Base-by-base conservation (phyloP, 2,329 filamentous ascomycete species). In the Akanthomyces muscarius region DNA sequence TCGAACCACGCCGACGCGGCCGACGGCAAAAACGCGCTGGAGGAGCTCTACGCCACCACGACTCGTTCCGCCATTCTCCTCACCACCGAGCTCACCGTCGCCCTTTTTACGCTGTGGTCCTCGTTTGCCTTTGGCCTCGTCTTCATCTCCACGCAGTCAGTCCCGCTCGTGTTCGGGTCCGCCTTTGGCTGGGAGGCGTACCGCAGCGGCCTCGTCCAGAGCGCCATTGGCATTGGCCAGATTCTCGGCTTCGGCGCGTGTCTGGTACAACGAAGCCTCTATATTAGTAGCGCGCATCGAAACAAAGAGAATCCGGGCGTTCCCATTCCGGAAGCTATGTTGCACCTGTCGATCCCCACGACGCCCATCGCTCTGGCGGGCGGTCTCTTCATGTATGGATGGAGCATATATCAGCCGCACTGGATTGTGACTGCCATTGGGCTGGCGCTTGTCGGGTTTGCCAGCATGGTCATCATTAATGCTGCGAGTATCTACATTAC, bases 121-220 rank as follows among this genome's bases (percentile, higher is more conserved):
- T 62, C 64, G 0, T 65, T 65, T 42, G 62, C 62, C 18, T 64
- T 65, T 47, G 64, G 64, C 28, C 62, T 64, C 14, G 62, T 65
- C 48, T 65, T 64, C 36, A 51, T 65, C 14, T 65, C 59, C 4
- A 64, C 64, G 33, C 64, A 65, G 58, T 65, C 64, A 3, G 45
- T 65, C n/a, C 62, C 62, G 5, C 62, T 64, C 23, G 58, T 65
- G 6, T 64, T 64, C 45, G 33, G 56, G 6, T 38, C 56, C n/a
- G 30, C 55, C 10, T 64, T 58, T 48, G 53, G 54, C 58, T 65
- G 62, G 58, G 6, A 23, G 1, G 58, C 55, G 3, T 56, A 61
- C 54, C 54, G 30, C 4, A 51, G 58, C 42, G 64, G 64, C 18
- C 53, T 64, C 3, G 62, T 64, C 11, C 64, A 65, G 44, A 53